phyloP scores from a whole-genome alignment of 768 basidiomycete species.

The Suillus clintonianus region DNA sequence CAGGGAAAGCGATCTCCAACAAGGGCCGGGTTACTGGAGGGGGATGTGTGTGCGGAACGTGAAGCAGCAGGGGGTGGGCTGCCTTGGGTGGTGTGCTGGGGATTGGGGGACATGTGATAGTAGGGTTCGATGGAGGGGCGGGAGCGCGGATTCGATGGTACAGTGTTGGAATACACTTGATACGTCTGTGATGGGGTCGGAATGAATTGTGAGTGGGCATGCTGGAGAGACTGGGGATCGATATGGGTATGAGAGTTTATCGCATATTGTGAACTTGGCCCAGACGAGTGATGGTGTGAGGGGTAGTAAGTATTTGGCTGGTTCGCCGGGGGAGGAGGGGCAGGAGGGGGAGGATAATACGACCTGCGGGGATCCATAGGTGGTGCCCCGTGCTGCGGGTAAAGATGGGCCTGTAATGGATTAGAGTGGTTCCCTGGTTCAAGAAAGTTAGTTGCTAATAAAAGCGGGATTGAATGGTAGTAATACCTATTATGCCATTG shows the following conservation, averaged over 20 bases:
- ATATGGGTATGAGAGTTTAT: constrained; percentile 12
- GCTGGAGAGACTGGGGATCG: constrained; percentile 13
- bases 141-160: constrained; percentile 25
- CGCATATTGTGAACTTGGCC: neutral
- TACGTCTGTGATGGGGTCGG: constrained; percentile 50
- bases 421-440: constrained; percentile 22
- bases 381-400: constrained; percentile 18
- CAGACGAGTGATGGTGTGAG: constrained; percentile 9
- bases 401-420: constrained; percentile 18
- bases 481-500: constrained; percentile 25
- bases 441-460: constrained; percentile 12
- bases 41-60: constrained; percentile 18
- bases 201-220: constrained; percentile 39
- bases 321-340: neutral
- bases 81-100: constrained; percentile 27
- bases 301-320: constrained; percentile 14
- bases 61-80: constrained; percentile 4
- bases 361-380: constrained; percentile 21
- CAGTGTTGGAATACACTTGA: constrained; percentile 34
- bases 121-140: constrained; percentile 38
- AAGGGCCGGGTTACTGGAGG: constrained; percentile 24
- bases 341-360: constrained; percentile 11
- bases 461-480: neutral
- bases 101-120: constrained; percentile 43
- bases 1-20: constrained; percentile 69